Base-by-base conservation (phyloP, 805 yeast species). In the Grigorovia jiainica region DNA sequence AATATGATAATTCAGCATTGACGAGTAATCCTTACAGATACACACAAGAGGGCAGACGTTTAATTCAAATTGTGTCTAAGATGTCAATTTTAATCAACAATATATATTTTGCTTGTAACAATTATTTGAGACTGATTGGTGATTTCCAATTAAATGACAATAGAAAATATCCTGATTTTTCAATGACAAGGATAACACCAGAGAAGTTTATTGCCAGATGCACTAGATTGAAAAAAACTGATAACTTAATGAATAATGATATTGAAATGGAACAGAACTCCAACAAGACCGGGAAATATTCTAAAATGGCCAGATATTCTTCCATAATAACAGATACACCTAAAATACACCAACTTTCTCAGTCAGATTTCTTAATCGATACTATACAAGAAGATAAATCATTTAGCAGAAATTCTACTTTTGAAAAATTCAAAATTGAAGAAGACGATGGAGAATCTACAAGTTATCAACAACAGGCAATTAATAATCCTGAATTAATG, bases 111-210 rank as follows among this genome's bases (percentile, higher is more conserved):
- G 73, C 76, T 8, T 77, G 80, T 41, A 59, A 72, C 47, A 69
- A 65, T 43, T 66, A 78, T 34, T 56, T 81, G 24, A 67, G 73
- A 8, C 55, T 75, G 16, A 72, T 79, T n/a, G 82, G 82, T n/a
- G 84, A 81, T 48, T 79, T 80, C 56, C 72, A 71, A 51, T 62
- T 82, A 36, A 72, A 76, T 18, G 57, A 66, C 1, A 78, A 76
- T 34, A 71, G 87, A 52, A 65, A 75, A 17, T 83, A 82, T 53
- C 81, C 86, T 1, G 82, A 84, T 56, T 82, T 82, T 48, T 60
- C 70, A 8, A 59, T 58, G 20, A 73, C 78, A 59, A 69, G 72
- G 44, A 70, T 83, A 3, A 70, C 78, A 6, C 78, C 87, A 0
- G 72, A 70, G 7, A 71, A 69, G 7, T 82, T 83, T 57, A 72